Evolutionary conservation across 179 eudicot species (phyloP).

Genomic region (Amaranthus tricolor): DNA sequence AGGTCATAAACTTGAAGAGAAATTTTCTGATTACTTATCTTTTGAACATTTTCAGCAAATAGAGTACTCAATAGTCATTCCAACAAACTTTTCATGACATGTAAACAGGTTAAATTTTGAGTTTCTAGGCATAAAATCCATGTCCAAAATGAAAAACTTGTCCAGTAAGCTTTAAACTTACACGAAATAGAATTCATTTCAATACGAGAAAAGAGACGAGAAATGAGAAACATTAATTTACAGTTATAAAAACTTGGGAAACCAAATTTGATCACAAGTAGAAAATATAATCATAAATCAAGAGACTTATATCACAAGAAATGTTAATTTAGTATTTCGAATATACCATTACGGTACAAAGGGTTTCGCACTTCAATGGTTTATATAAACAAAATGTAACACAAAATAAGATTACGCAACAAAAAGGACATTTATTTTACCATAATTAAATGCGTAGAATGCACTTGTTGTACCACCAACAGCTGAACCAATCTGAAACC

Average conservation of each 20-base stretch:
- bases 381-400: neutral
- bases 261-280: too few species aligned
- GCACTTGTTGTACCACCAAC: conserved; percentile 92
- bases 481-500: conserved; percentile 74
- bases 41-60: neutral
- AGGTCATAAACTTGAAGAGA: neutral
- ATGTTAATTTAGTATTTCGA: too few species aligned
- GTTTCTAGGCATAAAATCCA: neutral
- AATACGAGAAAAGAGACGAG: too few species aligned
- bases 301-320: too few species aligned
- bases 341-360: too few species aligned
- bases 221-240: too few species aligned
- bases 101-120: neutral
- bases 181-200: too few species aligned
- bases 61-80: neutral
- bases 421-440: conserved; percentile 32
- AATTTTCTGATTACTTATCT: neutral
- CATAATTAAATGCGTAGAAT: conserved; percentile 77
- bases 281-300: too few species aligned
- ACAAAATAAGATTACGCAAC: neutral
- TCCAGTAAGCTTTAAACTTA: neutral
- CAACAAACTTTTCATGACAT: neutral
- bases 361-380: too few species aligned
- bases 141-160: neutral
- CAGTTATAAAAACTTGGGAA: too few species aligned